A percentile compares a stretch with the other conserved stretches of the same genome.
Conservation (phyloP, 1,139 yeast genomes). For the Magnusiomyces fungicola region DNA sequence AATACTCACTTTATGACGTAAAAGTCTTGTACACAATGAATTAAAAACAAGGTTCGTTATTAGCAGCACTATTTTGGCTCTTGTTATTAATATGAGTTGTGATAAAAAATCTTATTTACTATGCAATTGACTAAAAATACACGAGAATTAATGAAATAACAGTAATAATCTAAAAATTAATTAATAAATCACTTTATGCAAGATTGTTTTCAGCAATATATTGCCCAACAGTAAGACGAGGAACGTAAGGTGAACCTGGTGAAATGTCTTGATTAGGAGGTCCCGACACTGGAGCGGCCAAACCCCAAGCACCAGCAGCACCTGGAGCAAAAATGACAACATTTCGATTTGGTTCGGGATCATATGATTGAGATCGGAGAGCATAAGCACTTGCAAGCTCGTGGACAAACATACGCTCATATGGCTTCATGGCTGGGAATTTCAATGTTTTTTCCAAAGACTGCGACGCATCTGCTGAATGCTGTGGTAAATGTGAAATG, state of each 20-base stretch:
- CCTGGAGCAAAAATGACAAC: slow-evolving; percentile 44
- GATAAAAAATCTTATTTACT: too few species aligned
- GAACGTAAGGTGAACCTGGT: background rate
- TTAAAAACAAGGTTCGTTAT: too few species aligned
- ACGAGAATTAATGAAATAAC: too few species aligned
- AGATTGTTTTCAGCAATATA: background rate
- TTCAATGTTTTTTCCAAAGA: slow-evolving; percentile 35
- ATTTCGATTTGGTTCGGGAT: slow-evolving; percentile 69
- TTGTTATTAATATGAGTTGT: too few species aligned
- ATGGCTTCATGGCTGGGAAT: slow-evolving; percentile 65
- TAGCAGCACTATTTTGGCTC: too few species aligned
- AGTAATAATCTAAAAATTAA: background rate
- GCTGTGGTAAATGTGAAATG: background rate
- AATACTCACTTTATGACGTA: too few species aligned
- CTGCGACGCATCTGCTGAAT: background rate
- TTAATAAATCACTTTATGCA: background rate
- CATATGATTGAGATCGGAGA: slow-evolving; percentile 67
- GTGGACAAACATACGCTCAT: slow-evolving; percentile 67
- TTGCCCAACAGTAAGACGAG: slow-evolving; percentile 4
- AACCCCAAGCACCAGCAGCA: background rate
- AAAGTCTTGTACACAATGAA: too few species aligned
- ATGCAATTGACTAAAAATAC: too few species aligned
- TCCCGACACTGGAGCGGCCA: background rate
- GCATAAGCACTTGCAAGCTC: slow-evolving; percentile 54
- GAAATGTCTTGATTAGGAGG: background rate